Evolutionary conservation across 2,329 filamentous ascomycete species (phyloP).

Genomic region (Blastomyces silverae): DNA sequence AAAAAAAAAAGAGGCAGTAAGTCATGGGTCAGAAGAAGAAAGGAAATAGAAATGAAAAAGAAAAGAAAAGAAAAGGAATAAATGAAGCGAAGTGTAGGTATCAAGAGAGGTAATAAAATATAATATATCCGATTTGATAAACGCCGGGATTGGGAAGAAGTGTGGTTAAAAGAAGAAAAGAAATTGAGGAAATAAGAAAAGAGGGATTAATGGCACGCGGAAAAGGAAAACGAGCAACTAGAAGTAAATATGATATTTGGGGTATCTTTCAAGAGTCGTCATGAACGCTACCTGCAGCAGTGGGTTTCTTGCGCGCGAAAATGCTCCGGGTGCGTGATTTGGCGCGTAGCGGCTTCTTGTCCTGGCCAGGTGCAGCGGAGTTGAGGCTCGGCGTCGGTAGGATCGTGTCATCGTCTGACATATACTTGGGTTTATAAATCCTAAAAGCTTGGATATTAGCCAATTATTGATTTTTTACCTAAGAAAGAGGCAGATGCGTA

Average conservation of each 20-base stretch:
- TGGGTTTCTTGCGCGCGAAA: conserved; percentile 57
- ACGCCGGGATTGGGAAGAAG: background rate
- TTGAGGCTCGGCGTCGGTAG: conserved; percentile 15
- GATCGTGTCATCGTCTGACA: conserved; percentile 53
- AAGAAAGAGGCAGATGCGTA: background rate
- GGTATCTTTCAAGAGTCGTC: conserved; percentile 17
- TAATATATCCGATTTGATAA: too few species aligned
- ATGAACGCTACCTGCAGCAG: conserved; percentile 23
- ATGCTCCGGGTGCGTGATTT: conserved; percentile 70
- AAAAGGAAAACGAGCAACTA: background rate
- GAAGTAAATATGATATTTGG: background rate
- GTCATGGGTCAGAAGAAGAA: too few species aligned
- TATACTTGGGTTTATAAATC: conserved; percentile 96
- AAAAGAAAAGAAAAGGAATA: background rate
- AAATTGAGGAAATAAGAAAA: background rate
- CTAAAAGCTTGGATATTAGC: conserved; percentile 42
- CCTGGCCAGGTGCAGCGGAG: conserved; percentile 12
- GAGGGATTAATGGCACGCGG: background rate
- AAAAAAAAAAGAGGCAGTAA: too few species aligned
- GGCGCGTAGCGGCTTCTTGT: conserved; percentile 60
- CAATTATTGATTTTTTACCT: too few species aligned
- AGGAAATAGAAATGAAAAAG: background rate
- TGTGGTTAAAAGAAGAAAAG: background rate
- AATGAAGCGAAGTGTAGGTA: background rate
- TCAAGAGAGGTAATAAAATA: background rate